A percentile compares a stretch with the other conserved stretches of the same genome.
Conservation (phyloP, 352 stramenopile genomes). For the Pythium brassicae region DNA sequence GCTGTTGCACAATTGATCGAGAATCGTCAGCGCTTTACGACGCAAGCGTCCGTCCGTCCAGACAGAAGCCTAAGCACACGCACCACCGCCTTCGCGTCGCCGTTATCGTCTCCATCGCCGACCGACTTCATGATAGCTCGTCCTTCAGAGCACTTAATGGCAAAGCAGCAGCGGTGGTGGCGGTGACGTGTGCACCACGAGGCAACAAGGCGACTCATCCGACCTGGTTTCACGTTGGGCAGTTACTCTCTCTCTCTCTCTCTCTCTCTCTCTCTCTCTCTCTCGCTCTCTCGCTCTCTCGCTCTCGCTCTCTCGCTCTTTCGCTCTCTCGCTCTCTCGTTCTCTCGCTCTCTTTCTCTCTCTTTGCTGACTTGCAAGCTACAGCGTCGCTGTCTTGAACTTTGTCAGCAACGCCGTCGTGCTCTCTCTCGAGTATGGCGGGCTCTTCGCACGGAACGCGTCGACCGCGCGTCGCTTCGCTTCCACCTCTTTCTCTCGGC, state of each 20-base stretch:
- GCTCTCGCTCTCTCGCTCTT: too few species aligned
- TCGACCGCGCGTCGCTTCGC: constrained; percentile 8
- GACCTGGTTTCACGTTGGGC: too few species aligned
- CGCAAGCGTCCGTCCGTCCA: background rate
- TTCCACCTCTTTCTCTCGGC: constrained; percentile 4
- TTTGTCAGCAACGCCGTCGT: background rate
- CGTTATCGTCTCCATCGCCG: constrained; percentile 1
- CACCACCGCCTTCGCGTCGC: constrained; percentile 12
- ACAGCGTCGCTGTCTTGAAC: background rate
- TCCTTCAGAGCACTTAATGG: too few species aligned
- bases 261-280: too few species aligned
- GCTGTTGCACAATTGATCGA: background rate
- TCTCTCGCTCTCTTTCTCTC: too few species aligned
- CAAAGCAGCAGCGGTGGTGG: too few species aligned
- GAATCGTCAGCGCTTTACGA: background rate
- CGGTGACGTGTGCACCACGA: too few species aligned
- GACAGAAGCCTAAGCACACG: background rate
- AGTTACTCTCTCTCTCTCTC: too few species aligned
- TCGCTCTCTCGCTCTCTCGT: too few species aligned
- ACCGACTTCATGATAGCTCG: constrained; percentile 6
- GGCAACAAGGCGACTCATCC: too few species aligned
- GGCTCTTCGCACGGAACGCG: constrained; percentile 3
- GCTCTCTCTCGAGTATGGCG: constrained; percentile 8
- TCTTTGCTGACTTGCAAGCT: background rate
- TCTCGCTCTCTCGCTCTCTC: too few species aligned